Evolutionary conservation across 1,284 basidiomycete genomes (phyloP), one percentile per base, ranked within the genome.

Genomic region (Ceratobasidium sp.): DNA sequence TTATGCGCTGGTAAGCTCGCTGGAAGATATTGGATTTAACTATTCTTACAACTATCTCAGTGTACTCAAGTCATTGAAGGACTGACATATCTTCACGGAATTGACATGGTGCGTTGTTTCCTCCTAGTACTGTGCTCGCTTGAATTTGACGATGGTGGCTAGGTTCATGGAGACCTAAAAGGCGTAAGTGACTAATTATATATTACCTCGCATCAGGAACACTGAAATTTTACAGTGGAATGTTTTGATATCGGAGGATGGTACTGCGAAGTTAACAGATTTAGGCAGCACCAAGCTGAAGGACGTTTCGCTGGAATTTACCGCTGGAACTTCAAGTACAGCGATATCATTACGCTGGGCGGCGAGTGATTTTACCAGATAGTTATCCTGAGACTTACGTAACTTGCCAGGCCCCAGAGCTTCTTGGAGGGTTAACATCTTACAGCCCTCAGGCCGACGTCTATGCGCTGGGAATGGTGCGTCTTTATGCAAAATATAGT

Each of bases 121-220:
- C 41, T 41, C n/a, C 6, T 5, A 19, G n/a, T 41, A 31, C 36
- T 24, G 22, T 22, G 31, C n/a, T n/a, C n/a, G n/a, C n/a, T n/a
- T n/a, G n/a, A n/a, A n/a, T n/a, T n/a, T n/a, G n/a, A n/a, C n/a
- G n/a, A n/a, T n/a, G n/a, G n/a, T n/a, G n/a, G n/a, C n/a, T 62
- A 62, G 59, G 59, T 62, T 19, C 59, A 62, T 24, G 59, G 59
- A 44, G 59, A 62, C 45, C 29, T 62, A 8, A 62, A 62, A 44
- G 59, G 59, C 19, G 59, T 62, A 44, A 7, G 56, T 57, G 24
- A 27, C 17, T 9, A 9, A 11, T 31, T 14, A 15, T 15, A 19
- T 19, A 14, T 22, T 9, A 14, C 14, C 11, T 36, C 59, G 59
- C 24, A 62, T 62, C 14, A 6, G n/a, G 41, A 14, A 31, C 31